Conservation (phyloP, 2,329 filamentous ascomycete genomes). For the Sphaceloma murrayae region DNA sequence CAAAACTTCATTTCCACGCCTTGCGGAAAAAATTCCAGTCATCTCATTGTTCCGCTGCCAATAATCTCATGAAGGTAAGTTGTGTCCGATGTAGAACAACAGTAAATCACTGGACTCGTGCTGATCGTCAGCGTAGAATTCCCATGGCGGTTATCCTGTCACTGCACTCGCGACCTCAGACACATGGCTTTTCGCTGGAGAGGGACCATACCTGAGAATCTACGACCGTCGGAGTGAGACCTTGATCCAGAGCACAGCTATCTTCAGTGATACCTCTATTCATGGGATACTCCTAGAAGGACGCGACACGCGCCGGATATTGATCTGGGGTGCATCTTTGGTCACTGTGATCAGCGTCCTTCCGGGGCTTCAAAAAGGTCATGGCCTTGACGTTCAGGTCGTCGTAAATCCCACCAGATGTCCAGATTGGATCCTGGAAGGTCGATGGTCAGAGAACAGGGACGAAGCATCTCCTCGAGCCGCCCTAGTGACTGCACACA, state of each 20-base stretch:
- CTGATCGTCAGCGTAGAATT: constrained; percentile 2
- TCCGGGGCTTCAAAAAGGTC: background rate
- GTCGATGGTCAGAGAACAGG: constrained; percentile 32
- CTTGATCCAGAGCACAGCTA: constrained; percentile 29
- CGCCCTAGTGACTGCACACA: constrained; percentile 74
- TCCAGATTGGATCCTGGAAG: constrained; percentile 69
- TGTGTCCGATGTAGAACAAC: background rate
- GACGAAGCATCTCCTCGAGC: background rate
- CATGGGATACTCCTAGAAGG: constrained; percentile 53
- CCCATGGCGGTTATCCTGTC: constrained; percentile 30
- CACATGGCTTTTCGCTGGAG: constrained; percentile 33
- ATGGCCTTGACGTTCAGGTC: constrained; percentile 27
- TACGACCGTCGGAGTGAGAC: constrained; percentile 27
- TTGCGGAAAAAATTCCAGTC: constrained; percentile 9
- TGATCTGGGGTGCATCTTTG: constrained; percentile 63
- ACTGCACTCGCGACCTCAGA: constrained; percentile 35
- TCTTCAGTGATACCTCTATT: constrained; percentile 61
- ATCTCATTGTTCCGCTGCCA: constrained; percentile 6
- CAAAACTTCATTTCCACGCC: background rate
- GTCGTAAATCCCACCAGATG: constrained; percentile 4
- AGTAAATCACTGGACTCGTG: background rate
- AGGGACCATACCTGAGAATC: constrained; percentile 35
- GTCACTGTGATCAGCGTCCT: constrained; percentile 28
- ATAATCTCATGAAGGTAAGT: constrained; percentile 8
- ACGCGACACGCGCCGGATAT: constrained; percentile 28